Percentiles rank a stretch among this genome's conserved stretches.
These are phyloP conservation scores for Dimargaris verticillata DNA, from an alignment of 192 early-diverging fungal genomes.

Conservation along the genomic window DNA sequence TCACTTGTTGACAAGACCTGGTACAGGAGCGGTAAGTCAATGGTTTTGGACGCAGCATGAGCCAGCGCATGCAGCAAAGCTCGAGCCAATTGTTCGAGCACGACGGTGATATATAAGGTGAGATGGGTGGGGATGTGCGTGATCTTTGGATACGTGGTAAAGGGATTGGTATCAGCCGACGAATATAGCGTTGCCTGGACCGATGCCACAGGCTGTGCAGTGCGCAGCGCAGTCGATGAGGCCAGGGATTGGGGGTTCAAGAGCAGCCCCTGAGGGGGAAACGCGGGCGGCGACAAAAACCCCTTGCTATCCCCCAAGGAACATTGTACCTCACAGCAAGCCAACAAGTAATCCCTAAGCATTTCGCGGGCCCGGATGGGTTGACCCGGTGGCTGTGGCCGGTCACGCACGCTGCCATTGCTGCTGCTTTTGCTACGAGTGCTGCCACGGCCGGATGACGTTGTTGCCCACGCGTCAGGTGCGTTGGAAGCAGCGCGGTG, in stretches of 20 bases:
- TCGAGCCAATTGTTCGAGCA: neutral
- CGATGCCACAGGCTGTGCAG: neutral
- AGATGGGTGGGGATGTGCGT: slow-evolving; percentile 1
- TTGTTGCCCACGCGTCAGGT: neutral
- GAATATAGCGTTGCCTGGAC: no score
- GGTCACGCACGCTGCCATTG: no score
- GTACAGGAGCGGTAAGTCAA: neutral
- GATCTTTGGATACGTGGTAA: neutral
- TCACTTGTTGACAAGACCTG: neutral
- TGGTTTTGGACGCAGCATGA: neutral
- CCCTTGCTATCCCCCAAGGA: neutral
- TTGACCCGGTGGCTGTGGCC: no score
- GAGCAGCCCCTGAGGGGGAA: neutral
- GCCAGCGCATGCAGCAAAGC: neutral
- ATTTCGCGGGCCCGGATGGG: no score
- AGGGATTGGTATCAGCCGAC: no score
- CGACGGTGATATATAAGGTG: neutral
- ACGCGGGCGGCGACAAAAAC: neutral
- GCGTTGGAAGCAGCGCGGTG: neutral
- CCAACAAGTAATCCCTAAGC: no score
- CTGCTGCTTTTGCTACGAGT: no score
- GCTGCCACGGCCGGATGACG: neutral
- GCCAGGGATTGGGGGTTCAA: neutral
- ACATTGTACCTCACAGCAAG: neutral
- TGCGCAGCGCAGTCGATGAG: neutral